Percentiles rank a stretch among this genome's conserved stretches.
These are phyloP conservation scores for Fraxinus greggii DNA, from an alignment of 305 asterid genomes.

Conservation along the genomic window DNA sequence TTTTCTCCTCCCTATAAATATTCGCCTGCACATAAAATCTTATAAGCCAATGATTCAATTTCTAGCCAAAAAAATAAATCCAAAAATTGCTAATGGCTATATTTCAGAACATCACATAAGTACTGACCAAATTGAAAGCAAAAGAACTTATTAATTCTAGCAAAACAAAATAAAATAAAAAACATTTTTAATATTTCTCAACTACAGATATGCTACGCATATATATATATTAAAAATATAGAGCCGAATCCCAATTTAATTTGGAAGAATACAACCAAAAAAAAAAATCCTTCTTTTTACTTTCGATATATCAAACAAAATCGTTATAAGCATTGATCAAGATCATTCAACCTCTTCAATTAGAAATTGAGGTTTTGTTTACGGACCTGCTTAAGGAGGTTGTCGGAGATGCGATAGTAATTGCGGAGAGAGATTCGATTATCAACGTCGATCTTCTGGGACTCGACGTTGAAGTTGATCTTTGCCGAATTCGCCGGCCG, in stretches of 20 bases:
- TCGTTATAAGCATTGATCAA: background rate
- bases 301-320: background rate
- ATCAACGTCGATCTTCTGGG: constrained; percentile 68
- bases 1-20: constrained; percentile 74
- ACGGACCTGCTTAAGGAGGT: constrained; percentile 84
- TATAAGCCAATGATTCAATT: background rate
- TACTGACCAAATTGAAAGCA: background rate
- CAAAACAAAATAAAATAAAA: background rate
- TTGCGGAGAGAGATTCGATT: constrained; percentile 64
- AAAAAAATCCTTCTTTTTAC: background rate
- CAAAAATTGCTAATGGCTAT: background rate
- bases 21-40: constrained; percentile 53
- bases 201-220: background rate
- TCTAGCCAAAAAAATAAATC: background rate
- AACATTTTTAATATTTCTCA: background rate
- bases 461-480: constrained; percentile 53
- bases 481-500: constrained; percentile 50
- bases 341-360: background rate
- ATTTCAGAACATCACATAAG: background rate
- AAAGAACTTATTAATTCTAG: background rate
- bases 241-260: background rate
- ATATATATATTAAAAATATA: background rate
- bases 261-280: background rate
- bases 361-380: background rate
- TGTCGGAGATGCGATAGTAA: constrained; percentile 83